A percentile compares a stretch with the other conserved stretches of the same genome.
phyloP scores from a whole-genome alignment of 768 basidiomycete genomes.

The Termitomyces sp. region DNA sequence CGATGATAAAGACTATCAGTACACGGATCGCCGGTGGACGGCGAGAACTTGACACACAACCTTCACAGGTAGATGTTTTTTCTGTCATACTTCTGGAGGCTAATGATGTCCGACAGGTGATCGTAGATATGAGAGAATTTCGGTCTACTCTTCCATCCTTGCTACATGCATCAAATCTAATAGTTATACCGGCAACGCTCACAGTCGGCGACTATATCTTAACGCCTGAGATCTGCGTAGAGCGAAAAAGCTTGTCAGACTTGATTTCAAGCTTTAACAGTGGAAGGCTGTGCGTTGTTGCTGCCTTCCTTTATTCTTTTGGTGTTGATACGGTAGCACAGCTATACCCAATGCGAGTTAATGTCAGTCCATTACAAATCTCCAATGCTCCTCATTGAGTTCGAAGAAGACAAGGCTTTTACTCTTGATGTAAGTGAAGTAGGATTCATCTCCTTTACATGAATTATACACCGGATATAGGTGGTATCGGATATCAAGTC shows the following conservation, averaged over 20 bases:
- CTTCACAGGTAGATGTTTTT: constrained; percentile 51
- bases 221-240: constrained; percentile 92
- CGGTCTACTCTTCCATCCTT: constrained; percentile 87
- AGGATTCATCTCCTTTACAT: no score
- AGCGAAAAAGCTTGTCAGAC: constrained; percentile 93
- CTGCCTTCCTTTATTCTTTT: background rate
- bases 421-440: background rate
- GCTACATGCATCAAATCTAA: constrained; percentile 73
- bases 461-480: no score
- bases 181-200: constrained; percentile 82
- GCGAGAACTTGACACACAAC: constrained; percentile 79
- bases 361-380: constrained; percentile 97
- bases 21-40: constrained; percentile 84
- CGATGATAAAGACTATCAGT: constrained; percentile 75
- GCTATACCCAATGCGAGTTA: constrained; percentile 94
- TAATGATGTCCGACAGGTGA: constrained; percentile 47
- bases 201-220: constrained; percentile 96
- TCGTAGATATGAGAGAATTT: constrained; percentile 97
- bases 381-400: constrained; percentile 79
- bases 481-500: constrained; percentile 61
- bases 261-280: constrained; percentile 90
- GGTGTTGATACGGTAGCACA: constrained; percentile 22
- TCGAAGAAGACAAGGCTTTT: constrained; percentile 69
- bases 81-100: constrained; percentile 25
- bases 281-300: constrained; percentile 74